Evolutionary conservation across 1,139 yeast species (phyloP).

Genomic region (Pichia sp.): DNA sequence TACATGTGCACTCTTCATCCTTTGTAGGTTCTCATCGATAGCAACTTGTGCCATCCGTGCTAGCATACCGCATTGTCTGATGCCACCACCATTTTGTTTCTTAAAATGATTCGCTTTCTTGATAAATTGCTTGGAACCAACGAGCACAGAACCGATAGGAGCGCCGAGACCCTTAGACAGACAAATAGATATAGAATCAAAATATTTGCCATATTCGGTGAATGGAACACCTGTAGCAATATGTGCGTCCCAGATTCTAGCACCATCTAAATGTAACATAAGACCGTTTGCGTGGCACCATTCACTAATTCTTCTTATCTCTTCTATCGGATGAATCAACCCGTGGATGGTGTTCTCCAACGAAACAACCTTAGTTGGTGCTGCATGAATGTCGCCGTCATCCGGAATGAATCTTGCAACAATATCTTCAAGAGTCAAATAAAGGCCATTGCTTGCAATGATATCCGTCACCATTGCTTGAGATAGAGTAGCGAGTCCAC

Average conservation of each 20-base stretch:
- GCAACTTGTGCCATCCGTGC: slow-evolving; percentile 80
- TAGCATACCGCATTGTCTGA: slow-evolving; percentile 81
- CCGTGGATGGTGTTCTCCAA: slow-evolving; percentile 89
- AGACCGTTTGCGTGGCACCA: slow-evolving; percentile 63
- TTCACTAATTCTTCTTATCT: slow-evolving; percentile 60
- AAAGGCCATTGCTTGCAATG: slow-evolving; percentile 62
- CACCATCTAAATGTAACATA: slow-evolving; percentile 84
- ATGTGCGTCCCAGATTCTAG: slow-evolving; percentile 87
- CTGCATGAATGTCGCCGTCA: slow-evolving; percentile 79
- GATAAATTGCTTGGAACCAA: slow-evolving; percentile 56
- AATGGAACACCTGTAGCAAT: slow-evolving; percentile 68
- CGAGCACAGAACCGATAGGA: slow-evolving; percentile 86
- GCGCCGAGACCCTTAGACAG: slow-evolving; percentile 90
- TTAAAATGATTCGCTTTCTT: slow-evolving; percentile 77
- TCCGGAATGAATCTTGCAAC: slow-evolving; percentile 56
- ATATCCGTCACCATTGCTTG: slow-evolving; percentile 92
- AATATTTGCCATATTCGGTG: slow-evolving; percentile 64
- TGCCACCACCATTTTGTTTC: slow-evolving; percentile 93
- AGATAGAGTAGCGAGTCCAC: slow-evolving; percentile 80
- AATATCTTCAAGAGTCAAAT: slow-evolving; percentile 76
- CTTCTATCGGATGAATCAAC: slow-evolving; percentile 71
- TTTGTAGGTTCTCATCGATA: slow-evolving; percentile 63
- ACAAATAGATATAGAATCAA: slow-evolving; percentile 86
- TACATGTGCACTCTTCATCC: slow-evolving; percentile 51
- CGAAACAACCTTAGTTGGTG: slow-evolving; percentile 81